phyloP scores from a whole-genome alignment of 2,329 filamentous ascomycete genomes.

The Aspergillus jensenii region DNA sequence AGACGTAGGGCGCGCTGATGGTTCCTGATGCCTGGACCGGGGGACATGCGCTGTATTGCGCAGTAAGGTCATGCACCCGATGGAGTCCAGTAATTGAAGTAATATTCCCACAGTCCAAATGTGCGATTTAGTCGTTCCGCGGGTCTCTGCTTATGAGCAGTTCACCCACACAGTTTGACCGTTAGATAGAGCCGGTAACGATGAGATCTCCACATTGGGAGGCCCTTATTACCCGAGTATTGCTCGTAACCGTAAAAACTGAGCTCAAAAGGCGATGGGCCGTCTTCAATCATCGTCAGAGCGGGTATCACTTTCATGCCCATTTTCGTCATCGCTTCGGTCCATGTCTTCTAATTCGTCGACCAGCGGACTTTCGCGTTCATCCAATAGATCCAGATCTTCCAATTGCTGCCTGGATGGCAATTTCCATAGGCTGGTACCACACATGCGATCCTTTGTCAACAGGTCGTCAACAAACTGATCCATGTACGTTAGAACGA shows the following conservation, averaged over 20 bases:
- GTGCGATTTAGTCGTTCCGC: background rate
- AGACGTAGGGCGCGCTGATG: too few relatives aligned
- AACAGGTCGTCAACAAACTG: constrained; percentile 92
- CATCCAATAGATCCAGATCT: constrained; percentile 84
- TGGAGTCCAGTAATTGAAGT: background rate
- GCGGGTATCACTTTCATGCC: constrained; percentile 23
- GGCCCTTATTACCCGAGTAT: background rate
- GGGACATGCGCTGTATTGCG: background rate
- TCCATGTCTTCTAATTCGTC: constrained; percentile 57
- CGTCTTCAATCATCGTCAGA: constrained; percentile 30
- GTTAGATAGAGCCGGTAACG: background rate
- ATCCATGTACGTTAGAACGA: constrained; percentile 77
- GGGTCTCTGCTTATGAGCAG: background rate
- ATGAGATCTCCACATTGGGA: background rate
- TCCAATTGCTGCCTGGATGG: constrained; percentile 78
- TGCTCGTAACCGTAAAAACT: background rate
- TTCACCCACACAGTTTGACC: background rate
- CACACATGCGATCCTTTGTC: constrained; percentile 84
- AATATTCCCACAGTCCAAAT: background rate
- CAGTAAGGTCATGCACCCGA: background rate
- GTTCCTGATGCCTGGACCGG: background rate
- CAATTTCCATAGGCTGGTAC: constrained; percentile 89
- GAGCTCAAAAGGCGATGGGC: background rate
- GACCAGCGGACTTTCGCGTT: constrained; percentile 77
- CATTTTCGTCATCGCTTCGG: constrained; percentile 26